Evolutionary conservation across 2,329 filamentous ascomycete species (phyloP), one percentile per base, ranked within the genome.

Genomic region (Penicillium fuscoglaucum): DNA sequence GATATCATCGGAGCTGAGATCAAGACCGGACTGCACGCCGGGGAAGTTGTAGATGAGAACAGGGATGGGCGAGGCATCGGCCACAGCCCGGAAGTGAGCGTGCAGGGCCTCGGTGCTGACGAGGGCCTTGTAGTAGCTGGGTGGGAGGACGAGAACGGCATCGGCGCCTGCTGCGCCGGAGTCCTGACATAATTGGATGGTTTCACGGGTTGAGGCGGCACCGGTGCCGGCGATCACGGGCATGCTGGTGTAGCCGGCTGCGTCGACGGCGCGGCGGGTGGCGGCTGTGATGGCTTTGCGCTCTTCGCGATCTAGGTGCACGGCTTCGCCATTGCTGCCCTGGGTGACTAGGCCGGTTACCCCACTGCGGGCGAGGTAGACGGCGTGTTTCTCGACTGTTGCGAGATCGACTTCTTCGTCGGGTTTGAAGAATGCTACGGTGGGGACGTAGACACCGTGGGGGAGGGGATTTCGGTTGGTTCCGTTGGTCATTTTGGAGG

Each of bases 311-410:
- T 87, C 86, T 35, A 93, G 82, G 70, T 92, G 90, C 13, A 92
- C 89, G 8, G 90, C 90, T 78, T 95, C 90, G 67, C 90, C 90
- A 70, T 93, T 93, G 70, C 88, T 91, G 47, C 90, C 90, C 72
- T 92, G 90, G 12, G 88, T 90, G 49, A 89, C 88, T 47, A 93
- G 81, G 21, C 90, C 89, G 17, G 87, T 83, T 43, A 93, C 84
- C 62, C 90, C 90, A 29, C 88, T 84, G 56, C 82, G 74, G 47
- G 89, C 90, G n/a, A 93, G 84, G 67, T 87, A 85, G 52, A 90
- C 83, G 39, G 88, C 86, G 62, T 80, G 76, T 52, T 79, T 81
- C 49, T 83, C 80, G 58, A 87, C 86, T 40, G 85, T 84, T 37
- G 79, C 75, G 13, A 83, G 79, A 69, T 91, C 89, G 55, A 91